These are phyloP conservation scores for Penicillium tannophilum DNA, from an alignment of 495 filamentous ascomycete species.

Conservation along the genomic window DNA sequence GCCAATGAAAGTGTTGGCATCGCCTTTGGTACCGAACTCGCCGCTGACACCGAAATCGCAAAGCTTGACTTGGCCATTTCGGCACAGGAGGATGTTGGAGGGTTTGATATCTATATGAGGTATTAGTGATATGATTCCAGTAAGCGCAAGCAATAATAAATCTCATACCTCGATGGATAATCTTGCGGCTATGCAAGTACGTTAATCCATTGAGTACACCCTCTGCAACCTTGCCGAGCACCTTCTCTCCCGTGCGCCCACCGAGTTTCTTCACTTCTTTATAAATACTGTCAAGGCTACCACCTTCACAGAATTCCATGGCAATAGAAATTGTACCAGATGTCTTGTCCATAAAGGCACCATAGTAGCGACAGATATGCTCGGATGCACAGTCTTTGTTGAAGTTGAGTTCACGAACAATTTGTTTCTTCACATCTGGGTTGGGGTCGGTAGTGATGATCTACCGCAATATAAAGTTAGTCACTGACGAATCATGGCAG, in stretches of 20 bases:
- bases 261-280: conserved; percentile 94
- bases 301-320: conserved; percentile 99
- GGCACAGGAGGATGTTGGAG: conserved; percentile 92
- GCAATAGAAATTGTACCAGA: conserved; percentile 95
- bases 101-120: conserved; percentile 81
- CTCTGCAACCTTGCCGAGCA: conserved; percentile 96
- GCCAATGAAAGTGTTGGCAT: conserved; percentile 98
- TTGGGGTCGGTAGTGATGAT: conserved; percentile 98
- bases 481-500: neutral
- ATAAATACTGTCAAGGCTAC: conserved; percentile 93
- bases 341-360: conserved; percentile 90
- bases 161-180: conserved; percentile 80
- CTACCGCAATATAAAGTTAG: conserved; percentile 44
- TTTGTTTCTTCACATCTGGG: conserved; percentile 96
- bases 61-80: conserved; percentile 91
- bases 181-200: conserved; percentile 94
- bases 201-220: conserved; percentile 92
- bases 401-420: conserved; percentile 91
- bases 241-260: conserved; percentile 94
- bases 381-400: conserved; percentile 95
- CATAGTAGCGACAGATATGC: conserved; percentile 96
- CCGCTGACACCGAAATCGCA: conserved; percentile 98
- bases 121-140: conserved; percentile 2
- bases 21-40: conserved; percentile 97
- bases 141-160: neutral